A percentile compares a stretch with the other conserved stretches of the same genome.
Conservation (phyloP, 345 rosid species). For the Dipteronia sinensis region DNA sequence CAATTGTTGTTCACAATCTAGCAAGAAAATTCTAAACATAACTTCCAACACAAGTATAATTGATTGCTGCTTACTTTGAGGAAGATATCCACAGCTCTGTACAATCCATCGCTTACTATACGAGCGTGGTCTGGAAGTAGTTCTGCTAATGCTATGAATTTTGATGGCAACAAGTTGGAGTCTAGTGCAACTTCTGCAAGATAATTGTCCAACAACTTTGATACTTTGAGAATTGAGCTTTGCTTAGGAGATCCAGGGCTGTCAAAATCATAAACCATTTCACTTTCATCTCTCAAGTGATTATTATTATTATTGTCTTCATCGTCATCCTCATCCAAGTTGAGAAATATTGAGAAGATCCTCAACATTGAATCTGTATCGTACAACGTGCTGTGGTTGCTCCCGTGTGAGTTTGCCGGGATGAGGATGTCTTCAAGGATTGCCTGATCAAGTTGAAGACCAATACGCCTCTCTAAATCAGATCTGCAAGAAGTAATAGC, state of each 20-base stretch:
- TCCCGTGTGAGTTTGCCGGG: conserved; percentile 61
- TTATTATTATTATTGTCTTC: conserved; percentile 52
- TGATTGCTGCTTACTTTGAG: conserved; percentile 57
- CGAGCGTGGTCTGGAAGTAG: conserved; percentile 96
- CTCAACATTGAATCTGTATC: conserved; percentile 85
- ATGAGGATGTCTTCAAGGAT: conserved; percentile 95
- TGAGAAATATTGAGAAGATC: conserved; percentile 83
- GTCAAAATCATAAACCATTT: conserved; percentile 86
- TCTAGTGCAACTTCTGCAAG: conserved; percentile 95
- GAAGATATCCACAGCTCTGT: conserved; percentile 90
- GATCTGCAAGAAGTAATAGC: conserved; percentile 71
- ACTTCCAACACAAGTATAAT: too few relatives aligned
- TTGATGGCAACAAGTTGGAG: conserved; percentile 66
- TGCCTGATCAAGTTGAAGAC: conserved; percentile 94
- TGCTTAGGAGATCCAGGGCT: conserved; percentile 95
- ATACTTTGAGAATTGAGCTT: conserved; percentile 90
- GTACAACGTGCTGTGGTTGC: conserved; percentile 57
- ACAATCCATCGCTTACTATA: conserved; percentile 80
- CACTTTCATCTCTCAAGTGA: conserved; percentile 69
- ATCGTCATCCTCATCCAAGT: conserved; percentile 82
- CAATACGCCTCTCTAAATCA: conserved; percentile 84
- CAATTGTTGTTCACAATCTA: background rate
- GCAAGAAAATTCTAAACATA: background rate
- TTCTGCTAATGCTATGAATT: conserved; percentile 82
- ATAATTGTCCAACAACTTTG: conserved; percentile 82